Evolutionary conservation across 768 basidiomycete species (phyloP), one percentile per base, ranked within the genome.

Genomic region (Suillus variegatus): DNA sequence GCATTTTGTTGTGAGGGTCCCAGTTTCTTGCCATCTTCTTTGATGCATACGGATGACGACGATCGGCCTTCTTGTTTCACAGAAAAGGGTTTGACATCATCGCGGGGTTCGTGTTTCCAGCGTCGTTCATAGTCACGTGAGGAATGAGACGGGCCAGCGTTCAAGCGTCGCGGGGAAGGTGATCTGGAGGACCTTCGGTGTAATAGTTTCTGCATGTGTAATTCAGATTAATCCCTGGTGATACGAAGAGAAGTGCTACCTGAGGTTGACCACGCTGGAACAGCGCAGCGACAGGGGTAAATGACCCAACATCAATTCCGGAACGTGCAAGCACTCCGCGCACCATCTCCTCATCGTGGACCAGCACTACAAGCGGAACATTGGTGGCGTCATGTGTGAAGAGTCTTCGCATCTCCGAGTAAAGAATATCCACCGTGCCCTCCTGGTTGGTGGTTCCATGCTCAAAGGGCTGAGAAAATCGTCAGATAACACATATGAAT

Each of bases 361-460:
- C 82, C 8, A 88, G 78, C 6, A 88, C 71, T 32, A 88, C 68
- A 60, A 81, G 70, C 0, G 85, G 85, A 3, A 66, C 47, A 28
- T 66, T 64, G 43, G 65, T 60, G 1, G 62, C 54, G 41, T 73
- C 70, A 16, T 72, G 70, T 9, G 25, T 36, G 25, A 80, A 68
- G 14, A 77, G 38, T 4, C 60, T 49, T 54, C 73, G 70, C 60
- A 72, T 47, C 1, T 68, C 71, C 14, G 52, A 12, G 28, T 69
- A 56, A 9, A 75, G 63, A 28, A 6, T 41, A 28, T 58, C 57
- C 25, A 16, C 40, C 5, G 40, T 28, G 6, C 64, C 67, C 2
- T n/a, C 64, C 44, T 67, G 52, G 40, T 65, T 46, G 36, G 64
- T 65, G 18, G 35, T 44, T 9, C 64, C 64, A 35, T 65, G 35